phyloP scores from a whole-genome alignment of 345 rosid genomes.

The Microthlaspi erraticum region DNA sequence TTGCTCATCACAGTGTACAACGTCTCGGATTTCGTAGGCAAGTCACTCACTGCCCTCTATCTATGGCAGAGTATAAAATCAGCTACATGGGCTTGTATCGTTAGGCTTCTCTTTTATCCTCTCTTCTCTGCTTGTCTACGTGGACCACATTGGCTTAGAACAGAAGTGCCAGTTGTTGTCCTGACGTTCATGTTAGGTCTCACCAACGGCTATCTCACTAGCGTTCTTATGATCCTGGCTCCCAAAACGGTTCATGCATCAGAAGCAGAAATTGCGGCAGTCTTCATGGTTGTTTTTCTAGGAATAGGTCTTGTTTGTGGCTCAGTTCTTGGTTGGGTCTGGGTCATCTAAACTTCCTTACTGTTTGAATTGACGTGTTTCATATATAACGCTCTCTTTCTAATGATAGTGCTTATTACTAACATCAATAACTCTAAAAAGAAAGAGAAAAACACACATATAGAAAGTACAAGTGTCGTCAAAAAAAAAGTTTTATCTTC shows the following conservation, averaged over 20 bases:
- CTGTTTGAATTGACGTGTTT: background rate
- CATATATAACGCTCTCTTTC: too few species aligned
- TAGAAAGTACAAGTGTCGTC: too few species aligned
- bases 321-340: slow-evolving; percentile 85
- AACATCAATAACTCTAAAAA: background rate
- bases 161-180: slow-evolving; percentile 66
- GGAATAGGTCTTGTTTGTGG: slow-evolving; percentile 83
- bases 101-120: slow-evolving; percentile 75
- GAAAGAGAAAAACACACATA: too few species aligned
- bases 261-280: slow-evolving; percentile 83
- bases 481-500: too few species aligned
- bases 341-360: slow-evolving; percentile 54
- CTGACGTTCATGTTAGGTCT: slow-evolving; percentile 79
- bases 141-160: slow-evolving; percentile 84
- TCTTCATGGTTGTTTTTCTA: slow-evolving; percentile 72
- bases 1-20: slow-evolving; percentile 78
- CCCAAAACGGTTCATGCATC: slow-evolving; percentile 70
- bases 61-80: slow-evolving; percentile 57
- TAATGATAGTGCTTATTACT: background rate
- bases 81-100: slow-evolving; percentile 69
- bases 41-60: slow-evolving; percentile 71
- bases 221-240: slow-evolving; percentile 80
- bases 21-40: slow-evolving; percentile 74
- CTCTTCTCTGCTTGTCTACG: slow-evolving; percentile 71
- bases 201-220: slow-evolving; percentile 85